Base-by-base conservation (phyloP, 306 rosid species). In the Cucumis melo region DNA sequence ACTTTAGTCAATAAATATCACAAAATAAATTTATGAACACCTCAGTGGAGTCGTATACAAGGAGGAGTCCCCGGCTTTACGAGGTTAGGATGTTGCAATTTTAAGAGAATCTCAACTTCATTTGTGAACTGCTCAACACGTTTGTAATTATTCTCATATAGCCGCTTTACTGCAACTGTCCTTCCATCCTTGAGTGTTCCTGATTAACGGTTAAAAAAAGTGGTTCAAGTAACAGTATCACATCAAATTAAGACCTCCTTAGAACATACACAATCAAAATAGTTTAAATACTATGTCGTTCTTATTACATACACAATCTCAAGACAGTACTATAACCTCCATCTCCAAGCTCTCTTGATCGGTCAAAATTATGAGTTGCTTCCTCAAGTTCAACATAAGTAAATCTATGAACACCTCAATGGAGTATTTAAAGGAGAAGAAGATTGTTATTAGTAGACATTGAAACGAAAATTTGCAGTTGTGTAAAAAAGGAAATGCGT, bases 21-120 rank as follows among this genome's bases (percentile, higher is more conserved):
- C n/a, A n/a, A n/a, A n/a, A n/a, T n/a, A n/a, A n/a, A n/a, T n/a
- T n/a, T n/a, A n/a, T n/a, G n/a, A n/a, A n/a, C n/a, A n/a, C n/a
- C n/a, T n/a, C n/a, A n/a, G n/a, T n/a, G n/a, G n/a, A n/a, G n/a
- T 94, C 99, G 72, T 94, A 94, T 5, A 92, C 99, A 38, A 94
- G 91, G 84, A 94, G 88, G 53, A 94, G 95, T 65, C 88, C 99
- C 74, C 79, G 78, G 85, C 99, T 91, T 29, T 83, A 94, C 97
- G 17, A 94, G 90, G 73, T 92, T 89, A 59, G 72, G 81, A 67
- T 94, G 97, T 71, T 90, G 77, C 10, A 94, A 67, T 41, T 78
- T 80, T 53, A 89, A 90, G 65, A 94, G 85, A 73, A 94, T 89
- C 88, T 86, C 84, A n/a, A 94, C 95, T 80, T 94, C 98, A 73